Conservation (phyloP, 1,284 basidiomycete species). For the Moesziomyces sp. region DNA sequence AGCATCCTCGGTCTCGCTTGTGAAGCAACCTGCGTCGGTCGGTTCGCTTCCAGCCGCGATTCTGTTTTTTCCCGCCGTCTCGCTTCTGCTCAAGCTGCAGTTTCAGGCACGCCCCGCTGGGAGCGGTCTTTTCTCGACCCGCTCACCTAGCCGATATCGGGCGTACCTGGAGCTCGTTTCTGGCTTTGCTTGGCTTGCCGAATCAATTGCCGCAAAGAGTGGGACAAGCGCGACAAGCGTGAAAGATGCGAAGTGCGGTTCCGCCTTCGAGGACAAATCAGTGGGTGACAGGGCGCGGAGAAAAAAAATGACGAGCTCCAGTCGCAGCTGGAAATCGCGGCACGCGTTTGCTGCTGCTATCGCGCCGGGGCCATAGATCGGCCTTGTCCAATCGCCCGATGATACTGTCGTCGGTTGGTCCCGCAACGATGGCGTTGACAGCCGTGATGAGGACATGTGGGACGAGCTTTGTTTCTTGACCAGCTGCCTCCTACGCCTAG, state of each 20-base stretch:
- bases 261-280: background rate
- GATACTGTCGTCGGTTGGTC: background rate
- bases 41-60: background rate
- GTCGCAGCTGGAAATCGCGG: too few species aligned
- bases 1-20: background rate
- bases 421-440: background rate
- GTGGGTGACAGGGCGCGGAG: background rate
- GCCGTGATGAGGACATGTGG: background rate
- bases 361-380: too few species aligned
- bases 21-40: background rate
- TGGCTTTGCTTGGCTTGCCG: too few species aligned
- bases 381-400: background rate
- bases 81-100: conserved; percentile 3
- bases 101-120: conserved; percentile 7
- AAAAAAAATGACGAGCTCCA: too few species aligned
- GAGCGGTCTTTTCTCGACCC: background rate
- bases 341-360: too few species aligned
- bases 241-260: conserved; percentile 11
- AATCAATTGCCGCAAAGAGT: too few species aligned
- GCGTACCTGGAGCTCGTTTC: background rate
- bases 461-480: too few species aligned
- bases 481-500: too few species aligned
- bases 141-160: too few species aligned
- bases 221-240: conserved; percentile 3
- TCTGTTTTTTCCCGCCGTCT: conserved; percentile 4